These are phyloP conservation scores for Trichosporon coremiiforme DNA, from an alignment of 1,284 basidiomycete species.

Conservation along the genomic window DNA sequence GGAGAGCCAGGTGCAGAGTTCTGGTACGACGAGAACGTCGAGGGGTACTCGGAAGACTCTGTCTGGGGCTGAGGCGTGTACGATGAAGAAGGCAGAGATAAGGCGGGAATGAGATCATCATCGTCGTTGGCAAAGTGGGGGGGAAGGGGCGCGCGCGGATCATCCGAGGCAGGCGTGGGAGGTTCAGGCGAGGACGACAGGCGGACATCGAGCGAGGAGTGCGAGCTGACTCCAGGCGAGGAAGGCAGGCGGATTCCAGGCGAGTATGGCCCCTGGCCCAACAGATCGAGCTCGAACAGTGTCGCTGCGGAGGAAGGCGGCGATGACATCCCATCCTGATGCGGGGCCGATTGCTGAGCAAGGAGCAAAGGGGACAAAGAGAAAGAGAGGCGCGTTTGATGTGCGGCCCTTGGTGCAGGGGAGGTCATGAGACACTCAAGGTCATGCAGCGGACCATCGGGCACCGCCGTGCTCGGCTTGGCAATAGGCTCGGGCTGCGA, in stretches of 20 bases:
- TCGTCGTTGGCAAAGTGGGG: background rate
- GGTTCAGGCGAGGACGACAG: background rate
- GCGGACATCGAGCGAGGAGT: background rate
- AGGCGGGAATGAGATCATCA: background rate
- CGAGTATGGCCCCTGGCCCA: background rate
- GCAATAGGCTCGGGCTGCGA: background rate
- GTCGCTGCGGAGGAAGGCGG: background rate
- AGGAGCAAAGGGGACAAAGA: background rate
- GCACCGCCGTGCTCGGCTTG: background rate
- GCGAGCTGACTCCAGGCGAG: background rate
- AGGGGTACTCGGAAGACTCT: background rate
- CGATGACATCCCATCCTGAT: background rate
- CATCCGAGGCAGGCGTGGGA: background rate
- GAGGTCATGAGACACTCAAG: background rate
- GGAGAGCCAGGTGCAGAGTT: background rate
- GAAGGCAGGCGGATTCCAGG: background rate
- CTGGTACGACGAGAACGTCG: background rate
- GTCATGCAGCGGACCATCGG: background rate
- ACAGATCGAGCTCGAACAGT: background rate
- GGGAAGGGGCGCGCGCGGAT: background rate
- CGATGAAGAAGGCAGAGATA: background rate
- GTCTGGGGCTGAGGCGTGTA: background rate
- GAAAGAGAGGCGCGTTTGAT: background rate
- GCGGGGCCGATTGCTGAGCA: background rate
- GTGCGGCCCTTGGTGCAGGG: background rate